These are phyloP conservation scores for Xylaria sp. DNA, from an alignment of 2,329 filamentous ascomycete species.

Conservation along the genomic window DNA sequence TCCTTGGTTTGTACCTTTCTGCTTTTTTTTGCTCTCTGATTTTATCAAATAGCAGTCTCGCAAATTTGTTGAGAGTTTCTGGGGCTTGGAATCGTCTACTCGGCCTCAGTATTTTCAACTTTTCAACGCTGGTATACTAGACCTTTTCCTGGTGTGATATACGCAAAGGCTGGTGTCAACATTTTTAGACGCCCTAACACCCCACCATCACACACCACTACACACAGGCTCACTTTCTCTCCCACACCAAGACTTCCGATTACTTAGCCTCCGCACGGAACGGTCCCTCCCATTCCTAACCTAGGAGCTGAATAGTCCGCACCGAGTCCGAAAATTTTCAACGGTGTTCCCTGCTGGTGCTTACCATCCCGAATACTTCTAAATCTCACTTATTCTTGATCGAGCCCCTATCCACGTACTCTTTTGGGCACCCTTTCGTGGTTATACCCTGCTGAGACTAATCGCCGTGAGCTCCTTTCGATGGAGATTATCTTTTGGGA, in stretches of 20 bases:
- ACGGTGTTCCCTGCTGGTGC: not conserved
- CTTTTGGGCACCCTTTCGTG: not conserved
- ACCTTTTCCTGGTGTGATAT: slow-evolving; percentile 33
- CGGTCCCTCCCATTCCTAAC: slow-evolving; percentile 17
- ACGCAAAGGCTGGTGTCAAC: slow-evolving; percentile 39
- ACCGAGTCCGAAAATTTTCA: slow-evolving; percentile 9
- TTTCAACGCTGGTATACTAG: slow-evolving; percentile 16
- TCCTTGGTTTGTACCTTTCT: slow-evolving; percentile 11
- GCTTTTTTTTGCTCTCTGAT: not conserved
- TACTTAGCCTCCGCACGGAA: slow-evolving; percentile 15
- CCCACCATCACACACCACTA: slow-evolving; percentile 30
- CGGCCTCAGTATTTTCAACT: not conserved
- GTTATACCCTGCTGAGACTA: not conserved
- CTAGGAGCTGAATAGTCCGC: slow-evolving; percentile 5
- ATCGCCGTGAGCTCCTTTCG: not conserved
- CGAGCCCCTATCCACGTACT: not conserved
- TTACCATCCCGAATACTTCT: slow-evolving; percentile 28
- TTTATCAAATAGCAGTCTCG: not conserved
- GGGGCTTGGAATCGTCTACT: not conserved
- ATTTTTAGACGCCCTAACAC: slow-evolving; percentile 34
- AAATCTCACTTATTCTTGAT: slow-evolving; percentile 1
- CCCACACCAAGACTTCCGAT: slow-evolving; percentile 24
- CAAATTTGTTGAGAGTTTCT: not conserved
- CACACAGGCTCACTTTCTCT: slow-evolving; percentile 15
- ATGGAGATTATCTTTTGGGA: not conserved